Conservation (phyloP, 768 basidiomycete genomes). For the Trametopsis cervina region DNA sequence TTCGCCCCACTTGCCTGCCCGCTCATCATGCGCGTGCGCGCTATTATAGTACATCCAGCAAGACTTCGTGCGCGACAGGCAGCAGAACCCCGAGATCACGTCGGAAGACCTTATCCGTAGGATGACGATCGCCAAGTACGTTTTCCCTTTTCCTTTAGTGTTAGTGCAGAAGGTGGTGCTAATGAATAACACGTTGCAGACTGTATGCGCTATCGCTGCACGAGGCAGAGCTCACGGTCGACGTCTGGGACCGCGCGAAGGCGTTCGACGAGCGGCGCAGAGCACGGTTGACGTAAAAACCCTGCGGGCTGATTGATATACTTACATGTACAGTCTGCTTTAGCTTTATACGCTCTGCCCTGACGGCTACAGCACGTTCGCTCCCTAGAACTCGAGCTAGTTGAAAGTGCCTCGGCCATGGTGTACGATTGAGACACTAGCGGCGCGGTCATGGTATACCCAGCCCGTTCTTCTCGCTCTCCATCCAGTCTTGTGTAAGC, state of each 20-base stretch:
- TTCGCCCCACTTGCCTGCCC: background rate
- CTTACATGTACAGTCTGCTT: too few relatives aligned
- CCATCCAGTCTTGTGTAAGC: slow-evolving; percentile 5
- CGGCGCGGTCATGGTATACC: too few relatives aligned
- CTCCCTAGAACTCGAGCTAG: too few relatives aligned
- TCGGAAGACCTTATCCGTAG: slow-evolving; percentile 60
- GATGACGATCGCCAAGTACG: slow-evolving; percentile 67
- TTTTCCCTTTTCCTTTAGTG: slow-evolving; percentile 3
- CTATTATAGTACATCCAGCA: slow-evolving; percentile 61
- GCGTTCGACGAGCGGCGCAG: slow-evolving; percentile 45
- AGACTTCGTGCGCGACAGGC: slow-evolving; percentile 53
- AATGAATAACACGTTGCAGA: too few relatives aligned
- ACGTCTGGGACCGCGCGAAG: slow-evolving; percentile 61
- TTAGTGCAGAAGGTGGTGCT: too few relatives aligned
- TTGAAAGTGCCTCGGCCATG: too few relatives aligned
- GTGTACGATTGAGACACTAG: too few relatives aligned
- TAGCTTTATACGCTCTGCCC: too few relatives aligned
- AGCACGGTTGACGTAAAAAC: slow-evolving; percentile 11
- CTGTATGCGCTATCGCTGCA: slow-evolving; percentile 58
- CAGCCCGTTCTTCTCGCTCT: background rate
- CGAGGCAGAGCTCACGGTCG: slow-evolving; percentile 44
- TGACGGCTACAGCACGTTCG: too few relatives aligned
- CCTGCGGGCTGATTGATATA: background rate
- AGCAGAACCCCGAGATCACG: slow-evolving; percentile 31
- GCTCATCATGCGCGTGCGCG: background rate